Evolutionary conservation across 2,329 filamentous ascomycete genomes (phyloP), one percentile per base, ranked within the genome.

Genomic region (Cryphonectria parasitica): DNA sequence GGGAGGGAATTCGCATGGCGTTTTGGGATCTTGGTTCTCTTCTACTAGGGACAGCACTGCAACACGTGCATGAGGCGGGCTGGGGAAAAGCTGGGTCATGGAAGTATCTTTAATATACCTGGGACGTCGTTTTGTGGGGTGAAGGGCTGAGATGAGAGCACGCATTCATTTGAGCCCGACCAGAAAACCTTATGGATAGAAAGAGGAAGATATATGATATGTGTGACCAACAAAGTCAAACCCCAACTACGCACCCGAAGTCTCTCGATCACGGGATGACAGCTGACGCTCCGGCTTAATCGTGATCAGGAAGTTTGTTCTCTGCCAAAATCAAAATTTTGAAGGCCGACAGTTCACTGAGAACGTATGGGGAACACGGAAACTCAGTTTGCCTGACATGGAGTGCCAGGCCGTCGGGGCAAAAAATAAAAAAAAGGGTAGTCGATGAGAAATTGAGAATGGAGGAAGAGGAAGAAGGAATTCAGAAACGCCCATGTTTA

Each of bases 211-310:
- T 71, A 71, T 71, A 88, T 95, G 70, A 49, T 49, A 88, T 96
- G 92, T 96, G 83, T 85, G 92, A 91, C 88, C 92, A 90, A 89
- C 92, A 92, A 93, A 97, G 93, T 97, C 95, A 97, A 97, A 89
- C 93, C 85, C 87, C 90, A 89, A 91, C 93, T 92, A 97, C 90
- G 91, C 93, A 92, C 89, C 90, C 85, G 83, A 80, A 80, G 85
- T 89, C 92, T 97, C 83, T 97, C 92, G 85, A 88, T 83, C 83
- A 85, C 85, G 86, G 89, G 87, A 89, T 90, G 93, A 70, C 28
- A 91, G 90, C 90, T 91, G 90, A 89, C 89, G 93, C 94, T 97
- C 95, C 95, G 94, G 95, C 95, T 98, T 97, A 97, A 96, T 97
- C 91, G 93, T 91, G 92, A 93, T 93, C 92, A 77, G 74, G 72